A percentile compares a stretch with the other conserved stretches of the same genome.
These are phyloP conservation scores for Middelhovenomyces tepae DNA, from an alignment of 805 yeast species.

Conservation along the genomic window DNA sequence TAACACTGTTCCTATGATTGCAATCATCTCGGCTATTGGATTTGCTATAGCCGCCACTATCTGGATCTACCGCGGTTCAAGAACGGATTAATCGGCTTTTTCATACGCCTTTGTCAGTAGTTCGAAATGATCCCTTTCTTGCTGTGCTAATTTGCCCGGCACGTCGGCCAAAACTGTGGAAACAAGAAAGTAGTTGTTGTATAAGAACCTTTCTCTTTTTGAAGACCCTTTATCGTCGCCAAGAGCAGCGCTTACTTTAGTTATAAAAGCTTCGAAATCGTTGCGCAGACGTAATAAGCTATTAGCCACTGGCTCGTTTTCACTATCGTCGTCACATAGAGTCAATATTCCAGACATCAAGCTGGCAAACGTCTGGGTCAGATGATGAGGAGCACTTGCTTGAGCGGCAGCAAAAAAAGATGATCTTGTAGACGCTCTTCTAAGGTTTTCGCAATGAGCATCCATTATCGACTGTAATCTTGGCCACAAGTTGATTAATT, in stretches of 20 bases:
- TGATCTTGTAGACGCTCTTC: constrained; percentile 38
- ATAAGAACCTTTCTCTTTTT: constrained; percentile 59
- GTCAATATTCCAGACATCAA: constrained; percentile 63
- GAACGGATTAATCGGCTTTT: too few relatives aligned
- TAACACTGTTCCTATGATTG: constrained; percentile 46
- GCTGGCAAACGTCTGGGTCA: constrained; percentile 75
- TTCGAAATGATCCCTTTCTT: constrained; percentile 37
- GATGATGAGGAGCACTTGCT: constrained; percentile 40
- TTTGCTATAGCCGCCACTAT: constrained; percentile 7
- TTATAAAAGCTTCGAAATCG: constrained; percentile 72
- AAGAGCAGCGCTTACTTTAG: constrained; percentile 49
- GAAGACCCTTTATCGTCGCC: constrained; percentile 11
- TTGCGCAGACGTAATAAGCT: constrained; percentile 62
- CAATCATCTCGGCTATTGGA: constrained; percentile 48
- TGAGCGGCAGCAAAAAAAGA: constrained; percentile 29
- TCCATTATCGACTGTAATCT: constrained; percentile 70
- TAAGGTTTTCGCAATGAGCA: constrained; percentile 63
- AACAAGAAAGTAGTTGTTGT: constrained; percentile 59
- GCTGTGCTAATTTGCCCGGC: constrained; percentile 33
- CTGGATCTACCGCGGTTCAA: too few relatives aligned
- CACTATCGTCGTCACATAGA: constrained; percentile 34
- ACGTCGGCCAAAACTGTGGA: constrained; percentile 45
- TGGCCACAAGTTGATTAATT: constrained; percentile 75
- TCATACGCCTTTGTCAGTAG: constrained; percentile 37
- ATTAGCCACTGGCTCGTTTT: constrained; percentile 60